Conservation (phyloP, 345 rosid species). For the Aegle marmelos region DNA sequence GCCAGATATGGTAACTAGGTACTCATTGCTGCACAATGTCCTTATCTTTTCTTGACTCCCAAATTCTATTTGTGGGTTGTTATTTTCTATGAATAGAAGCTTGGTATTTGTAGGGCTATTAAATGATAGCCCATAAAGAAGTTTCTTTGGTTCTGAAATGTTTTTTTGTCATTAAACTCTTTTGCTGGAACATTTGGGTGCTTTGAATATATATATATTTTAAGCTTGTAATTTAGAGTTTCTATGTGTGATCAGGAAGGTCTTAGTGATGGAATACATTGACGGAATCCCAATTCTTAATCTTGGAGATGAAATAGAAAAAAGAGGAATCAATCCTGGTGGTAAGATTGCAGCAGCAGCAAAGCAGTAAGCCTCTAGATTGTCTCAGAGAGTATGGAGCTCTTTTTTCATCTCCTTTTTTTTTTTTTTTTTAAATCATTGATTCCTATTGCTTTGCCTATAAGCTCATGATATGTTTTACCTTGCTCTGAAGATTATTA, state of each 20-base stretch:
- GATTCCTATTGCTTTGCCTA: constrained; percentile 13
- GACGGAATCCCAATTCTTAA: constrained; percentile 88
- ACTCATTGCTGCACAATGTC: constrained; percentile 14
- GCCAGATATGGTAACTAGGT: constrained; percentile 74
- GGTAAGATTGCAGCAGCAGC: constrained; percentile 85
- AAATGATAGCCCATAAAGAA: not conserved
- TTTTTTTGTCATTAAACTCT: constrained; percentile 5
- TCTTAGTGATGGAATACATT: constrained; percentile 85
- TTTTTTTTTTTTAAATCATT: constrained; percentile 2
- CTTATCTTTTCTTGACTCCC: not conserved
- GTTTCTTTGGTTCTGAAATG: not conserved
- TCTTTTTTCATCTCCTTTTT: constrained; percentile 7
- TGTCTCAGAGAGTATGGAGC: constrained; percentile 37
- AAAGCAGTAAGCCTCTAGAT: constrained; percentile 80
- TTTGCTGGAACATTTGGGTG: constrained; percentile 5
- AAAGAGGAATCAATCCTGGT: constrained; percentile 84
- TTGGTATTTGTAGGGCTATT: not conserved
- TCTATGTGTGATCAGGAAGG: constrained; percentile 48
- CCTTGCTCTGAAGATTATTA: not conserved
- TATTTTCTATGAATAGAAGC: not conserved
- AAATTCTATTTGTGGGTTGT: not conserved
- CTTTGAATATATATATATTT: constrained; percentile 5
- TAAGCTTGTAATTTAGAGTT: not conserved
- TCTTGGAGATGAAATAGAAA: constrained; percentile 84
- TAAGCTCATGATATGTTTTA: constrained; percentile 4